These are phyloP conservation scores for Tricholoma terreum DNA, from an alignment of 768 basidiomycete species.

Conservation along the genomic window DNA sequence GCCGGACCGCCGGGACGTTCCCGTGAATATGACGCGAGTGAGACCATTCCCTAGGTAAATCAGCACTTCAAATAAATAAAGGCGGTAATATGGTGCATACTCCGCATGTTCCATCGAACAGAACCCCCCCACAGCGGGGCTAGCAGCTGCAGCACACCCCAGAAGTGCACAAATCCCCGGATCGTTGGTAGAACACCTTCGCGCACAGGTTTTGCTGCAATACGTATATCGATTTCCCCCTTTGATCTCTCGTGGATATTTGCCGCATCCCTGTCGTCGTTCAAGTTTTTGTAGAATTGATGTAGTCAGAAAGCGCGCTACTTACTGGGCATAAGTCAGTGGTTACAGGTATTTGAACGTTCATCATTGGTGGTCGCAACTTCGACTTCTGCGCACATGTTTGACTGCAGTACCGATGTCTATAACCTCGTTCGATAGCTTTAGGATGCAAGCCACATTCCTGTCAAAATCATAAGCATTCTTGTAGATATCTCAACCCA, in stretches of 20 bases:
- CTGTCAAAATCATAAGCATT: not conserved
- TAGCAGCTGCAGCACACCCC: constrained; percentile 3
- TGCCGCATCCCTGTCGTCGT: constrained; percentile 12
- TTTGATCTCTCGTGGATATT: constrained; percentile 4
- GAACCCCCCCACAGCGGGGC: constrained; percentile 8
- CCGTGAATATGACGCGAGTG: not conserved
- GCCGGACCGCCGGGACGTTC: not conserved
- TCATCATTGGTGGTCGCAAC: not conserved
- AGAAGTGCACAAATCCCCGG: constrained; percentile 2
- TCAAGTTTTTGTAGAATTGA: not conserved
- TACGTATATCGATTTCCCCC: constrained; percentile 8
- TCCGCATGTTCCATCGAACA: constrained; percentile 6
- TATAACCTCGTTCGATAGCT: not conserved
- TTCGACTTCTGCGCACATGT: constrained; percentile 9
- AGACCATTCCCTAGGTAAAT: not conserved
- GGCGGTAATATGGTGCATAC: not conserved
- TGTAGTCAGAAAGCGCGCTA: not conserved
- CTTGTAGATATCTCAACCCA: not conserved
- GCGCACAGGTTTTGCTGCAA: constrained; percentile 14
- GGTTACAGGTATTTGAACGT: not conserved
- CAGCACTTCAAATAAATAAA: not conserved
- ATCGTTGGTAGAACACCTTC: not conserved
- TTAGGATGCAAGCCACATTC: constrained; percentile 13
- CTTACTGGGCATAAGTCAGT: not conserved
- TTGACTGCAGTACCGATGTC: constrained; percentile 14